Base-by-base conservation (phyloP, 441 rosid genomes). In the Viola pubescens region DNA sequence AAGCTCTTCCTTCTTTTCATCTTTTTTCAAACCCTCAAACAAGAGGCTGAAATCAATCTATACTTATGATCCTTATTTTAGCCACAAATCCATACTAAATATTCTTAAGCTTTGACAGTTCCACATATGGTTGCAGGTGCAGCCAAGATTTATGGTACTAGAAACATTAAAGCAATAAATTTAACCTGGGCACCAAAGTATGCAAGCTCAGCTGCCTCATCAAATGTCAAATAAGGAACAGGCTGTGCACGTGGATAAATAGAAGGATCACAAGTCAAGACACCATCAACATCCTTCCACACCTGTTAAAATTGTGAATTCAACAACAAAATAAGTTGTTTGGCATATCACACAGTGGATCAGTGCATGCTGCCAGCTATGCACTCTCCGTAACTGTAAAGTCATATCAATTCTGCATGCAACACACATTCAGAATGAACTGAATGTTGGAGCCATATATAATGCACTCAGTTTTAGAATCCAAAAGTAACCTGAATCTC, bases 151-250 rank as follows among this genome's bases (percentile, higher is more conserved):
- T 2, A 26, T 26, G 34, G 34, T 26, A 26, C 34, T 26, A 26
- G 34, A 26, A 45, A 26, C 56, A 12, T 39, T 60, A 40, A 59
- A 47, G 41, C 53, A 16, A 52, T 8, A 52, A 37, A 55, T 10
- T 7, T 34, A 16, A 89, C 97, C 91, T 92, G 97, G 9, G 98
- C 97, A 62, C 98, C 98, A 78, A 86, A 92, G 78, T 92, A 92
- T 56, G 98, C 98, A 67, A 92, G 97, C 74, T 92, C 98, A 55
- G 98, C 97, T 62, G 98, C 98, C 75, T 92, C 98, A 6, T 89
- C 98, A 45, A 92, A 92, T 57, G 98, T 89, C 68, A 92, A 72
- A 13, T 9, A 48, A 9, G 52, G 52, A 14, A 48, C 52, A 48
- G 19, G 52, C 52, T 48, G 19, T 4, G 52, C 19, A 11, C 19